Evolutionary conservation across 2,329 filamentous ascomycete species (phyloP).

Genomic region (Fusarium setosum): DNA sequence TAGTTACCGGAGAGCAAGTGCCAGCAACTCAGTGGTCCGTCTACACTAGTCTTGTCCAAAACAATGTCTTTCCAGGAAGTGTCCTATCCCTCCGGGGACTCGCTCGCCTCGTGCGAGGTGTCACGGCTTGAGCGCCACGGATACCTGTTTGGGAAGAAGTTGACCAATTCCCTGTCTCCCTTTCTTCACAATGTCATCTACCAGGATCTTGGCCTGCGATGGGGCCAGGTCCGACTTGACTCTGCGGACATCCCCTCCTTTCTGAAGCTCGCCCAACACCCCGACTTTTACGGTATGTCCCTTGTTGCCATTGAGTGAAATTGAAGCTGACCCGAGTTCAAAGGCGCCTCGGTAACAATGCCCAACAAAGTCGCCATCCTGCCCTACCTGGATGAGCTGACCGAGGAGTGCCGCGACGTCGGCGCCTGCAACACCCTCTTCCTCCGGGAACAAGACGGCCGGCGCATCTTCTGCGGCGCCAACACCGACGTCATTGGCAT

Average conservation of each 20-base stretch:
- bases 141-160: conserved; percentile 68
- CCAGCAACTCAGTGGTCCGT: background rate
- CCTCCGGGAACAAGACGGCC: conserved; percentile 62
- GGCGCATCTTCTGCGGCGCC: conserved; percentile 72
- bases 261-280: conserved; percentile 63
- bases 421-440: conserved; percentile 87
- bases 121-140: conserved; percentile 56
- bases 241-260: conserved; percentile 62
- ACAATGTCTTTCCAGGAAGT: conserved; percentile 34
- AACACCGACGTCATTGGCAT: conserved; percentile 88
- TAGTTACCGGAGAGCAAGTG: background rate
- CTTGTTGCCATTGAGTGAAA: background rate
- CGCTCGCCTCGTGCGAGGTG: conserved; percentile 35
- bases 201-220: conserved; percentile 59
- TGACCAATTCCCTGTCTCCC: conserved; percentile 66
- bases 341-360: conserved; percentile 82
- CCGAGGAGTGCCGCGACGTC: conserved; percentile 76
- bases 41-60: background rate
- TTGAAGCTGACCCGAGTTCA: background rate
- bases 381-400: conserved; percentile 77
- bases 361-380: conserved; percentile 85
- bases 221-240: conserved; percentile 65
- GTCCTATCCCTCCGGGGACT: conserved; percentile 36
- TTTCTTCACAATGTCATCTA: conserved; percentile 66
- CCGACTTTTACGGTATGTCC: conserved; percentile 70